Percentiles rank a stretch among this genome's conserved stretches.
phyloP scores from a whole-genome alignment of 495 filamentous ascomycete genomes.

The Penicillium cosmopolitanum region DNA sequence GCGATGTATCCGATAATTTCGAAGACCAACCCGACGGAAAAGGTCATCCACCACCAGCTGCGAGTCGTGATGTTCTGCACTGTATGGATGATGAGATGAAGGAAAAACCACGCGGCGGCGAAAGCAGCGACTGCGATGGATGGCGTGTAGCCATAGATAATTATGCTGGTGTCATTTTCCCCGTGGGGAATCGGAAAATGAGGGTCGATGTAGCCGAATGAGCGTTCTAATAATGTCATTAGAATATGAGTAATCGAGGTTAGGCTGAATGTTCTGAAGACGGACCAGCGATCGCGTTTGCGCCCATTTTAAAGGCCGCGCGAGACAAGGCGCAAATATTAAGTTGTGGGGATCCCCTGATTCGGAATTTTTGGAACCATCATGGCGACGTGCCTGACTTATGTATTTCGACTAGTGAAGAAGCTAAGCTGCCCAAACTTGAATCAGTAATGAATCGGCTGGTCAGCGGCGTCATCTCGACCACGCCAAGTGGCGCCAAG shows the following conservation, averaged over 20 bases:
- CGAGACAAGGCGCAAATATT: neutral
- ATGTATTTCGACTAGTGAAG: neutral
- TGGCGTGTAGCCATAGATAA: slow-evolving; percentile 25
- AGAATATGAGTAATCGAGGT: neutral
- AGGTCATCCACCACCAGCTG: slow-evolving; percentile 38
- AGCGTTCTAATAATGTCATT: neutral
- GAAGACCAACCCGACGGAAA: slow-evolving; percentile 51
- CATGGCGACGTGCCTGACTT: neutral
- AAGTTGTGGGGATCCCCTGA: neutral
- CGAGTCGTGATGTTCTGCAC: slow-evolving; percentile 12
- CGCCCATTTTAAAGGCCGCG: neutral
- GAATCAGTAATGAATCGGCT: neutral
- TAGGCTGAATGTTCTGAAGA: neutral
- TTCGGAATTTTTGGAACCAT: neutral
- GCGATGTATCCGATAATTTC: slow-evolving; percentile 52
- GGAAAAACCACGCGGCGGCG: slow-evolving; percentile 20
- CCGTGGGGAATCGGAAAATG: slow-evolving; percentile 17
- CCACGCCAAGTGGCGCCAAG: neutral
- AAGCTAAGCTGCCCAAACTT: neutral
- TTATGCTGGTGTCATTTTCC: slow-evolving; percentile 14
- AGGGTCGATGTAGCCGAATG: slow-evolving; percentile 21
- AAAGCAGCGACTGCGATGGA: slow-evolving; percentile 20
- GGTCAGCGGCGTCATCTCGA: neutral
- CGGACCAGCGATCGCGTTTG: neutral
- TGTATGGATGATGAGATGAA: slow-evolving; percentile 17